Base-by-base conservation (phyloP, 257 asterid species). In the Solanum neorickii region DNA sequence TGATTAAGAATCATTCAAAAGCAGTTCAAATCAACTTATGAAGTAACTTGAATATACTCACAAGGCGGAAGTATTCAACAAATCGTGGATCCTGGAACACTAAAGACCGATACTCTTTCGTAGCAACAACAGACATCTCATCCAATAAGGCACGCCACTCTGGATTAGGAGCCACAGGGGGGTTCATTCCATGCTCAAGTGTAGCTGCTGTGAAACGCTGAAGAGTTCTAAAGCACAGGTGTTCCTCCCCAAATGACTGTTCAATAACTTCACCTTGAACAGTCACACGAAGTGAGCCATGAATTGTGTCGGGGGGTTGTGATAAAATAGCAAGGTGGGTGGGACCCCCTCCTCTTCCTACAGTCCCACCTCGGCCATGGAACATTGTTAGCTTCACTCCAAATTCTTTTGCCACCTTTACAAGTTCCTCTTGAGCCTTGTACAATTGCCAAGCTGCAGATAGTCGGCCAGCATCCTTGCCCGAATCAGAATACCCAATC, bases 121-220 rank as follows among this genome's bases (percentile, higher is more conserved):
- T 96, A 49, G 99, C 97, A 62, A 94, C 82, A 52, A 93, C 92
- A n/a, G 98, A 95, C 98, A 96, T 96, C 94, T 94, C 97, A 31
- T 95, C 98, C 96, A 95, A 90, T 77, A 96, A 96, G 1, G 94
- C 91, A 84, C 99, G 98, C 99, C 99, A 96, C 85, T 94, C 98
- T 2, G 97, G 98, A 93, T 94, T 95, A 5, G 99, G 98, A 60
- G 99, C 90, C 85, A 88, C 89, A 1, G 99, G 98, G 27, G 98
- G 98, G 35, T 92, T 88, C 99, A 96, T 96, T 15, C 99, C 98
- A 65, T 96, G 99, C 94, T 96, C 99, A 8, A 96, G 97, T n/a
- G 99, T 96, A n/a, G 99, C 99, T 83, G 99, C 98, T 2, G 99
- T 94, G 84, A 92, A 96, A 46, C 99, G 93, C 91, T 96, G 99